These are phyloP conservation scores for Geosmithia putterillii DNA, from an alignment of 2,329 filamentous ascomycete species.

Conservation along the genomic window DNA sequence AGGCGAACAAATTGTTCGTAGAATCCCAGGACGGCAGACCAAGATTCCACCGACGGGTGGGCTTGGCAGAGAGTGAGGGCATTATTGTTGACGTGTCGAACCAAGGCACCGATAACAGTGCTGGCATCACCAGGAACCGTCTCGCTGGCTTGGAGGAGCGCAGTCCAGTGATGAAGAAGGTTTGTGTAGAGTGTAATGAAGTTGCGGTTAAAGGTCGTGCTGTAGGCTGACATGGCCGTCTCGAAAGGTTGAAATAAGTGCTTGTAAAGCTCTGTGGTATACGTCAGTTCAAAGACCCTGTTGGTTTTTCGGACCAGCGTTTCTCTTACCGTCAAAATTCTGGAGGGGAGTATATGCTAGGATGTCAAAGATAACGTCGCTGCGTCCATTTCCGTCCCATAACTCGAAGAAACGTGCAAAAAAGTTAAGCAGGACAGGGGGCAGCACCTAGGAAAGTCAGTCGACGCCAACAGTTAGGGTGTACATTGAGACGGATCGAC, in stretches of 20 bases:
- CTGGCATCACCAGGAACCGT: slow-evolving; percentile 21
- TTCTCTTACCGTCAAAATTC: slow-evolving; percentile 38
- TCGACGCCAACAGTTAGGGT: neutral
- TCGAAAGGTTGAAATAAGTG: slow-evolving; percentile 41
- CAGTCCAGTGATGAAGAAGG: slow-evolving; percentile 50
- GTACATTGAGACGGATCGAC: slow-evolving; percentile 3
- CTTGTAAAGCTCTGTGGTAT: slow-evolving; percentile 31
- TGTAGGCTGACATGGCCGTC: slow-evolving; percentile 33
- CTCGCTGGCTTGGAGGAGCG: slow-evolving; percentile 26
- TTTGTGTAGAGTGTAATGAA: slow-evolving; percentile 56
- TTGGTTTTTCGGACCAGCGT: neutral
- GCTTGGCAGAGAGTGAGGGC: slow-evolving; percentile 48
- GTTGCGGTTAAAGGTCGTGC: slow-evolving; percentile 37
- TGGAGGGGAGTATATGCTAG: slow-evolving; percentile 41
- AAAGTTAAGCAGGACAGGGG: slow-evolving; percentile 34
- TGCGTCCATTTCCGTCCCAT: slow-evolving; percentile 51
- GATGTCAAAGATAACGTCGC: slow-evolving; percentile 42
- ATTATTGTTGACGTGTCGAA: slow-evolving; percentile 40
- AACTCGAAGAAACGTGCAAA: slow-evolving; percentile 38
- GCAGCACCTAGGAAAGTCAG: slow-evolving; percentile 24
- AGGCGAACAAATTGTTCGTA: slow-evolving; percentile 50
- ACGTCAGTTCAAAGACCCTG: slow-evolving; percentile 4
- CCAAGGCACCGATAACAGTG: slow-evolving; percentile 25
- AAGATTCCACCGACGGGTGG: slow-evolving; percentile 24
- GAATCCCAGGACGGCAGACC: slow-evolving; percentile 55